These are phyloP conservation scores for Leccinum truebloodii DNA, from an alignment of 768 basidiomycete genomes.

Conservation along the genomic window DNA sequence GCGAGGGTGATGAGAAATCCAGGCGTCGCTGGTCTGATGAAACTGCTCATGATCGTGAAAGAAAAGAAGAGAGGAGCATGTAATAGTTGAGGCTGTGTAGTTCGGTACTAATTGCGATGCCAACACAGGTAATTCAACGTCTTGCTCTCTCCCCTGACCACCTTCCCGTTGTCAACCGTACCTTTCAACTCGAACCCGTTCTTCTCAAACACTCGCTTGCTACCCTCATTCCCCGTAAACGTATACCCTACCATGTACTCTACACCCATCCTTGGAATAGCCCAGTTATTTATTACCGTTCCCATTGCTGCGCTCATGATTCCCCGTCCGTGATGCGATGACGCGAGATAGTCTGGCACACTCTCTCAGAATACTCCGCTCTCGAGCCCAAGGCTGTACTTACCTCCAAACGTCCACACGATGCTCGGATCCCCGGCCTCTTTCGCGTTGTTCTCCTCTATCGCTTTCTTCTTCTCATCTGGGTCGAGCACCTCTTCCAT, in stretches of 20 bases:
- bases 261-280: conserved; percentile 62
- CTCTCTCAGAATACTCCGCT: neutral
- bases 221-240: conserved; percentile 57
- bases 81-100: conserved; percentile 17
- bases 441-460: conserved; percentile 43
- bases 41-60: conserved; percentile 56
- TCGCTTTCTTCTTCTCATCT: conserved; percentile 37
- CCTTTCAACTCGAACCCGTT: conserved; percentile 51
- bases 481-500: conserved; percentile 36
- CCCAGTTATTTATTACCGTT: conserved; percentile 58
- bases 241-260: conserved; percentile 45
- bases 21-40: conserved; percentile 83
- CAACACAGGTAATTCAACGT: conserved; percentile 40
- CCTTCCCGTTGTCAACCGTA: conserved; percentile 40
- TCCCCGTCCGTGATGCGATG: conserved; percentile 63
- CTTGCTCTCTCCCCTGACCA: conserved; percentile 39
- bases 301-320: conserved; percentile 72
- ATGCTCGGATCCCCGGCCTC: conserved; percentile 53
- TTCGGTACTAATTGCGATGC: conserved; percentile 12
- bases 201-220: conserved; percentile 67
- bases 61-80: conserved; percentile 3
- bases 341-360: conserved; percentile 56
- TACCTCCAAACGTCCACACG: conserved; percentile 64
- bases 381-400: conserved; percentile 9
- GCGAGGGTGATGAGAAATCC: conserved; percentile 81